Percentiles rank a stretch among this genome's conserved stretches.
These are phyloP conservation scores for Fomes fomentarius DNA, from an alignment of 1,284 basidiomycete species.

Conservation along the genomic window DNA sequence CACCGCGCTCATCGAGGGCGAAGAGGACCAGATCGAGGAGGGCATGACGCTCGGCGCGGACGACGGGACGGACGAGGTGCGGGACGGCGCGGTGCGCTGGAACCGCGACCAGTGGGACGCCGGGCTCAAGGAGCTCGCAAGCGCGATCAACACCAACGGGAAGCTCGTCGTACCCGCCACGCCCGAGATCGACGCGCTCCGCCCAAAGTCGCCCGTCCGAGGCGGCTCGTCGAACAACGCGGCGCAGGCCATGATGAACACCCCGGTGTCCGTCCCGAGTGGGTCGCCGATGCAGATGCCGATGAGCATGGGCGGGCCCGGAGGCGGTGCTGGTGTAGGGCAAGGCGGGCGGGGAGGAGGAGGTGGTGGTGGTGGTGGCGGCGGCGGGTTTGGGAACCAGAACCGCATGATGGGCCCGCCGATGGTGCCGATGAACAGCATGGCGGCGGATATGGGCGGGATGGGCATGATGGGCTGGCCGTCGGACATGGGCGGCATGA, in stretches of 20 bases:
- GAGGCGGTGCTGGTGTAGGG: constrained; percentile 3
- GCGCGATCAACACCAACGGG: constrained; percentile 41
- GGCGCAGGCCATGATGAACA: constrained; percentile 15
- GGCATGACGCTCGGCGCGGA: constrained; percentile 44
- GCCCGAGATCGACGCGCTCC: constrained; percentile 79
- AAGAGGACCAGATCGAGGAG: constrained; percentile 51
- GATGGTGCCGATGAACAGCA: constrained; percentile 40
- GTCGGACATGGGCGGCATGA: constrained; percentile 28
- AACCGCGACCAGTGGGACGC: constrained; percentile 61
- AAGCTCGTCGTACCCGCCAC: constrained; percentile 72
- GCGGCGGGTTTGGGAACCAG: constrained; percentile 27
- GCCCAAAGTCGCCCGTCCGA: constrained; percentile 84
- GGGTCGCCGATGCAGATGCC: constrained; percentile 25
- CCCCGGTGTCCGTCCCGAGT: constrained; percentile 17
- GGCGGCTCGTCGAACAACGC: constrained; percentile 34
- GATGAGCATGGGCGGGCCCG: constrained; percentile 23
- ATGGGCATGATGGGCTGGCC: constrained; percentile 32
- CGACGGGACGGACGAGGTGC: constrained; percentile 46
- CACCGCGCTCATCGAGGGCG: constrained; percentile 74
- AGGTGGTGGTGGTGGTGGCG: constrained; percentile 10
- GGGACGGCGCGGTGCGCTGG: constrained; percentile 46
- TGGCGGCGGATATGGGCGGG: constrained; percentile 28
- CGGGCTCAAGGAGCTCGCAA: constrained; percentile 53
- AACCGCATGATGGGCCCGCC: constrained; percentile 54
- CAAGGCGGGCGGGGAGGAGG: constrained; percentile 11